Conservation (phyloP, 441 rosid species). For the Jatropha podagrica region DNA sequence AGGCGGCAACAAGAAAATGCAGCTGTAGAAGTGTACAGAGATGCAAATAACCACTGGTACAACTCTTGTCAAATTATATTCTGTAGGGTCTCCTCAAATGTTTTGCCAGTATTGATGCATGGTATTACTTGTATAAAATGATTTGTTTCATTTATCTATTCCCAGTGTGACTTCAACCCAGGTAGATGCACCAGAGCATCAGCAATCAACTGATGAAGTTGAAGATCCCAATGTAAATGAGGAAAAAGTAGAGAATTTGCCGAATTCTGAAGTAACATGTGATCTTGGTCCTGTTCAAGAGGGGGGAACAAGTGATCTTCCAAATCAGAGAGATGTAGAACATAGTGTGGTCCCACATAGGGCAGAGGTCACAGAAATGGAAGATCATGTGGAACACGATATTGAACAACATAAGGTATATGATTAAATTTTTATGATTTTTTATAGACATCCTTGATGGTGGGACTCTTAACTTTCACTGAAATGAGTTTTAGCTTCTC, state of each 20-base stretch:
- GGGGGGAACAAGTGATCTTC: constrained; percentile 21
- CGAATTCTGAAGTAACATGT: constrained; percentile 20
- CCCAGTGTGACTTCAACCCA: constrained; percentile 38
- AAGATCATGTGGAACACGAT: constrained; percentile 20
- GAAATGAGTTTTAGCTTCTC: not conserved
- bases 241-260: constrained; percentile 22
- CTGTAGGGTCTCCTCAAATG: not conserved
- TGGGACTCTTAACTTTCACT: not conserved
- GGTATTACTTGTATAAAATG: not conserved
- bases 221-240: constrained; percentile 24
- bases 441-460: not conserved
- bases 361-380: constrained; percentile 23
- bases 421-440: not conserved
- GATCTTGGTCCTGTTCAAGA: constrained; percentile 18
- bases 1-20: constrained; percentile 41
- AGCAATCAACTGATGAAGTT: constrained; percentile 34
- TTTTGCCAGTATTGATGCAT: constrained; percentile 1
- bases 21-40: constrained; percentile 30
- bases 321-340: constrained; percentile 15
- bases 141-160: constrained; percentile 14
- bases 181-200: constrained; percentile 33
- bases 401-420: constrained; percentile 28
- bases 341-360: constrained; percentile 6
- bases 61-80: constrained; percentile 3
- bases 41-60: constrained; percentile 37